Conservation (phyloP, 192 early-diverging fungal species). For the Radiomyces spectabilis region DNA sequence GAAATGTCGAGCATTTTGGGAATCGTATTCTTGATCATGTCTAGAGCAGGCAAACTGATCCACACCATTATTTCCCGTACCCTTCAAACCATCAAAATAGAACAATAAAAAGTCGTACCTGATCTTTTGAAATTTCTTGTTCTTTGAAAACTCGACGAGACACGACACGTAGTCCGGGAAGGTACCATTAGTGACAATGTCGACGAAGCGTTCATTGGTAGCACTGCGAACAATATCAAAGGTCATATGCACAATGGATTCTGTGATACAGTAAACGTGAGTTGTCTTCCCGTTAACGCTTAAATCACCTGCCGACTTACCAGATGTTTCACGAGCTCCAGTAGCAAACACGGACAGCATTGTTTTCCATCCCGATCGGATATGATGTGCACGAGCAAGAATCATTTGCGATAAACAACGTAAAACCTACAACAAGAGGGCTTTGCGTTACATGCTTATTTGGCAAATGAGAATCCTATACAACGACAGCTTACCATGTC, state of each 20-base stretch:
- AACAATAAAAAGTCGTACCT: no score
- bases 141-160: slow-evolving; percentile 60
- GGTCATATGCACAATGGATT: slow-evolving; percentile 64
- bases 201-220: slow-evolving; percentile 55
- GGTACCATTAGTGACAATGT: slow-evolving; percentile 53
- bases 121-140: slow-evolving; percentile 59
- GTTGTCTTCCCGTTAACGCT: background rate
- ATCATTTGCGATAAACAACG: slow-evolving; percentile 74
- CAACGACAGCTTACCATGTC: slow-evolving; percentile 64
- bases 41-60: slow-evolving; percentile 29
- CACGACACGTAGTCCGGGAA: slow-evolving; percentile 50
- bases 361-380: slow-evolving; percentile 78
- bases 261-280: slow-evolving; percentile 17
- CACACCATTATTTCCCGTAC: no score
- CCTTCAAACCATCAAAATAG: no score
- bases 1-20: slow-evolving; percentile 27
- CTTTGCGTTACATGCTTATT: slow-evolving; percentile 47
- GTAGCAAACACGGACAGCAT: slow-evolving; percentile 55
- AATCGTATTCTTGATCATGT: slow-evolving; percentile 31
- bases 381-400: slow-evolving; percentile 61
- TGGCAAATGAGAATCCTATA: slow-evolving; percentile 31
- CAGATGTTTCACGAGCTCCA: slow-evolving; percentile 53
- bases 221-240: slow-evolving; percentile 64
- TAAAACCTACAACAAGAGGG: slow-evolving; percentile 38
- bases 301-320: slow-evolving; percentile 12